Evolutionary conservation across 805 yeast genomes (phyloP), one percentile per base, ranked within the genome.

Genomic region (Candida sakaeoensis): DNA sequence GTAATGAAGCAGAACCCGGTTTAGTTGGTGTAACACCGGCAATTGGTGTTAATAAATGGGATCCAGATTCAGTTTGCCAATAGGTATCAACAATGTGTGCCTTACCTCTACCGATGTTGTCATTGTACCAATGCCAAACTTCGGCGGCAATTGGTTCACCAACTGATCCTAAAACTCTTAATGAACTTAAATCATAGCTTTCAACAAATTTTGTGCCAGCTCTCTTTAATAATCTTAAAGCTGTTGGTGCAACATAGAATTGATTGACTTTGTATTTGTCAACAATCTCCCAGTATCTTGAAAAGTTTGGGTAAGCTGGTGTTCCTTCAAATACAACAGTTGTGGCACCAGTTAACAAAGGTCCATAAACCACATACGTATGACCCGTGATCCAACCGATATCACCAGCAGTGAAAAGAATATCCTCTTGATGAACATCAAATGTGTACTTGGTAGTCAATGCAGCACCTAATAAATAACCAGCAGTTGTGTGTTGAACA

Each of bases 381-480:
- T 93, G 99, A 52, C 98, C 98, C 13, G 99, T 93, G 61, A 93
- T 93, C 98, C 99, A 93, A 60, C 99, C 98, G 41, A 93, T 88
- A 61, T 93, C 98, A 58, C 98, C 98, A 28, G 98, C 98, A 30
- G 98, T 91, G 72, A 93, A 91, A 46, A 91, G 66, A 32, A 85
- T 74, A 63, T 93, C 98, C 46, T 83, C 85, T 44, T 80, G 80
- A 58, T 88, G 96, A 36, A 93, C 80, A 62, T 95, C 98, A 62
- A 93, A 91, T 34, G 89, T 89, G 66, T 90, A 91, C 68, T 82
- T 85, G 35, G 96, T 85, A 39, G 97, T 86, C 61, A 90, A 70
- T 41, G 88, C 79, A 19, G 98, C 96, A 46, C 96, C 96, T 50
- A 93, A 72, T 50, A 93, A 74, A 68, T 88, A 93, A 48, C 98